Base-by-base conservation (phyloP, 169 alveolate species). In the Plasmodium falciparum region DNA sequence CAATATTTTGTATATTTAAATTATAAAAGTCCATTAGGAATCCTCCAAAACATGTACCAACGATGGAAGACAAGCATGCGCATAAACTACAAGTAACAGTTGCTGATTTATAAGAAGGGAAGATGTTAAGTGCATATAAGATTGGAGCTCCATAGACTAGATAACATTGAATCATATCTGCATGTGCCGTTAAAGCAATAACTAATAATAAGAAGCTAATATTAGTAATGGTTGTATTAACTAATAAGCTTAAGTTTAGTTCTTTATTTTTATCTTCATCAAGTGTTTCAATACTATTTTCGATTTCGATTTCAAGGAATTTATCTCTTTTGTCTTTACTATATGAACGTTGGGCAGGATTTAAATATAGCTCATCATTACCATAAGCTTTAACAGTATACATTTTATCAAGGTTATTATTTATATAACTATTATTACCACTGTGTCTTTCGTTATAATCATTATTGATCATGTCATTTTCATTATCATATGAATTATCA, bases 101-200 rank as follows among this genome's bases (percentile, higher is more conserved):
- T n/a, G 89, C 75, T 3, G 70, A 9, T 78, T 78, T 78, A 45
- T 78, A 78, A 8, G 89, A 65, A 1, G 89, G 89, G 47, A 49
- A 78, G 0, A 78, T 17, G 20, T 67, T 52, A 33, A 65, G 52
- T 4, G 72, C 76, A 78, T 78, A 78, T 5, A 78, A 58, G 17
- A 78, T 66, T 2, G 80, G 67, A 29, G 89, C 71, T 4, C 89
- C 89, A 17, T 78, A 78, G 1, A 78, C 89, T 17, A 78, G 67
- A 24, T 66, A 67, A 3, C 78, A 65, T 15, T 65, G 76, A 7
- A 66, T 33, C 54, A 78, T 65, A 20, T 47, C 78, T 3, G 49
- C 15, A 20, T 78, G 89, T 24, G 89, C 89, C 0, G 89, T 78
- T 26, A 63, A 58, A 13, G 62, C 70, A 8, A 20, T 4, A 52